phyloP scores from a whole-genome alignment of 495 filamentous ascomycete species.

The Penicillium subrubescens region DNA sequence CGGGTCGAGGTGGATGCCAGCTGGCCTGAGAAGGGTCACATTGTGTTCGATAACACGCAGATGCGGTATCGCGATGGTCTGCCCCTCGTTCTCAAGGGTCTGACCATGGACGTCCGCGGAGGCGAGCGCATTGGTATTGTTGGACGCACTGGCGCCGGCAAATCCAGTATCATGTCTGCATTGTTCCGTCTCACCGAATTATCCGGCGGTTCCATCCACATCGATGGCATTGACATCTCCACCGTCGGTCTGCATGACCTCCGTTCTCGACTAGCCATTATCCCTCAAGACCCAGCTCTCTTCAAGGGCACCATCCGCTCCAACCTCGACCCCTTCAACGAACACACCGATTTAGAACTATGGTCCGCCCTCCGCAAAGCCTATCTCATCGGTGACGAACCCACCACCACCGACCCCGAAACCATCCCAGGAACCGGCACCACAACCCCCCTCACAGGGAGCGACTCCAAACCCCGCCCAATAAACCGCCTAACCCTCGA shows the following conservation, averaged over 20 bases:
- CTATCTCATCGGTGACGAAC: constrained; percentile 65
- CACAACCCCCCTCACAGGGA: constrained; percentile 14
- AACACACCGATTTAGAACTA: constrained; percentile 84
- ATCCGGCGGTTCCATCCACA: constrained; percentile 78
- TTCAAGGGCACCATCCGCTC: constrained; percentile 89
- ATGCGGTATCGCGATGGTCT: constrained; percentile 88
- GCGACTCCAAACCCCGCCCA: constrained; percentile 17
- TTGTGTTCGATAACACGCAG: constrained; percentile 79
- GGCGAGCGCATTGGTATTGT: constrained; percentile 94
- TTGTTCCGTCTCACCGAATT: constrained; percentile 90
- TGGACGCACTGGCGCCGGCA: constrained; percentile 90
- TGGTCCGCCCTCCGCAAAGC: constrained; percentile 85
- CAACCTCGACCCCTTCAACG: constrained; percentile 90
- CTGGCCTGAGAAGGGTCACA: constrained; percentile 87
- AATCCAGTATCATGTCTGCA: constrained; percentile 91
- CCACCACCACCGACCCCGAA: constrained; percentile 23
- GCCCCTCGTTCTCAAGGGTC: constrained; percentile 78
- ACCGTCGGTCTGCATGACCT: constrained; percentile 84
- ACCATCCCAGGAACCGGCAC: constrained; percentile 21
- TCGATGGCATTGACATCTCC: constrained; percentile 88
- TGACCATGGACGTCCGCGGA: constrained; percentile 74
- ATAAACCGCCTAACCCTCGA: constrained; percentile 75
- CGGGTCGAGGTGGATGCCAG: constrained; percentile 61
- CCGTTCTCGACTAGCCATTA: constrained; percentile 86
- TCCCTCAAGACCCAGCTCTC: constrained; percentile 93